phyloP scores from a whole-genome alignment of 2,329 filamentous ascomycete genomes.

The Cladosporium oxysporum region DNA sequence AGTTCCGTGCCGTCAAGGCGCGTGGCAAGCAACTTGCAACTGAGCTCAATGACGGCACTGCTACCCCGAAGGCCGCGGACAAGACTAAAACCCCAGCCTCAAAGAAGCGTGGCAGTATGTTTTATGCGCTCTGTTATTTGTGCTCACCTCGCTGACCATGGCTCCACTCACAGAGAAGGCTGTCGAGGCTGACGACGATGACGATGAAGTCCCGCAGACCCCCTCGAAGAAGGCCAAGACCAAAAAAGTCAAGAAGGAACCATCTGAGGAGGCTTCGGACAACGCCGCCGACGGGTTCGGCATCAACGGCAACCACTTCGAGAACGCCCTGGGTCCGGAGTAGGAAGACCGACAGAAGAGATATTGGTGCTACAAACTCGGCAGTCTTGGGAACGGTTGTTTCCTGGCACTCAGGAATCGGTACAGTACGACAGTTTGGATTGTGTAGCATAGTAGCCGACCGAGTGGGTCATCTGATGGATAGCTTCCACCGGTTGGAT shows the following conservation, averaged over 20 bases:
- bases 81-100: background rate
- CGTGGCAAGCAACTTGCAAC: constrained; percentile 30
- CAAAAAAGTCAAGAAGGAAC: constrained; percentile 4
- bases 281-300: background rate
- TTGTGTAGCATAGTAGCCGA: background rate
- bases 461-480: background rate
- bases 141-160: background rate
- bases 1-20: constrained; percentile 34
- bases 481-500: background rate
- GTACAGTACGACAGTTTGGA: background rate
- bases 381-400: background rate
- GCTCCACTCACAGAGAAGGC: background rate
- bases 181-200: constrained; percentile 19
- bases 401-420: background rate
- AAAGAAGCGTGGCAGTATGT: constrained; percentile 23
- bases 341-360: background rate
- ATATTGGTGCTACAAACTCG: background rate
- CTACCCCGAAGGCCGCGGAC: background rate
- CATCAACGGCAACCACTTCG: background rate
- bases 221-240: constrained; percentile 25
- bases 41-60: constrained; percentile 13
- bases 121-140: background rate
- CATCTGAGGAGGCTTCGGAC: background rate
- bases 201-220: constrained; percentile 21
- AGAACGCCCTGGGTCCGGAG: constrained; percentile 3